Conservation (phyloP, 2,329 filamentous ascomycete genomes). For the Dactylellina haptotyla region DNA sequence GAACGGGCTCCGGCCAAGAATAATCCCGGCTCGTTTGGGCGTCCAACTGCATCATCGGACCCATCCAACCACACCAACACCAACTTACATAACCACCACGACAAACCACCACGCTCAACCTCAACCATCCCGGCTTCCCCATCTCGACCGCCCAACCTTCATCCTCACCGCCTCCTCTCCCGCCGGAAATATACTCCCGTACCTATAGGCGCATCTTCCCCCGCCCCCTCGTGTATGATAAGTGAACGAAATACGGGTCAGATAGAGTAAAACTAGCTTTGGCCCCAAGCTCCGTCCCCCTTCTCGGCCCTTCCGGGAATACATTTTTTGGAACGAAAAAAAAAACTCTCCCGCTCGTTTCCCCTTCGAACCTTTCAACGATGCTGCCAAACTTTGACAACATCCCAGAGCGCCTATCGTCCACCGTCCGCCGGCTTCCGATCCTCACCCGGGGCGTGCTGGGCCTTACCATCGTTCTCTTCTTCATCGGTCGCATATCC, state of each 20-base stretch:
- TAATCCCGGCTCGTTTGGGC: conserved; percentile 4
- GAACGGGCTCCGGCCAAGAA: background rate
- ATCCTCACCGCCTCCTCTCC: background rate
- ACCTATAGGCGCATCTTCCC: too few relatives aligned
- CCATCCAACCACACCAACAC: conserved; percentile 17
- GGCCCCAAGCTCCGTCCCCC: background rate
- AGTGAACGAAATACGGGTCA: background rate
- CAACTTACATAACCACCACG: conserved; percentile 4
- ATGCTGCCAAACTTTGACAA: conserved; percentile 41
- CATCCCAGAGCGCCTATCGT: conserved; percentile 37
- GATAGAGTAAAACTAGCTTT: too few relatives aligned
- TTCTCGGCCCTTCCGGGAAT: background rate
- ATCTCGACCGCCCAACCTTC: background rate
- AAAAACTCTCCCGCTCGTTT: too few relatives aligned
- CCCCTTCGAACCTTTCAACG: background rate
- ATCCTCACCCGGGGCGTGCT: conserved; percentile 36
- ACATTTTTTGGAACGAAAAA: too few relatives aligned
- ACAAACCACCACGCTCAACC: background rate
- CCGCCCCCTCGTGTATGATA: background rate
- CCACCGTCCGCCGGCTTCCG: conserved; percentile 45
- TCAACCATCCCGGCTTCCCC: background rate
- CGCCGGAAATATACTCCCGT: too few relatives aligned
- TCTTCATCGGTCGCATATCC: conserved; percentile 37
- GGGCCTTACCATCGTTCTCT: conserved; percentile 27
- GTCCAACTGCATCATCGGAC: conserved; percentile 41